Evolutionary conservation across 768 basidiomycete species (phyloP), one percentile per base, ranked within the genome.

Genomic region (Botryobasidium botryosum): DNA sequence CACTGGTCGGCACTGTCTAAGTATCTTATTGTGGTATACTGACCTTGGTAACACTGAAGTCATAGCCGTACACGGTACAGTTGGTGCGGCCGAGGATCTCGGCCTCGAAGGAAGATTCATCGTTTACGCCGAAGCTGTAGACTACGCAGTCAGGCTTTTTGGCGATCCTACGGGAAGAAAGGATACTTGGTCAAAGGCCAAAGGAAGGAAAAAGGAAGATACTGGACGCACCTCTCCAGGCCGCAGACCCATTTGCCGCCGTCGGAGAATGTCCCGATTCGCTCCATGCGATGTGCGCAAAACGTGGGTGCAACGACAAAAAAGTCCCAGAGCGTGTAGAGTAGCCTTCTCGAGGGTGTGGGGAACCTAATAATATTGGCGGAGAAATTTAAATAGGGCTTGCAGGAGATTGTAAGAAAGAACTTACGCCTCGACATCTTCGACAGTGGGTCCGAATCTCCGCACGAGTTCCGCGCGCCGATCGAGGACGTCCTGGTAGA

Each of bases 251-350:
- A 50, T 25, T 50, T 47, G 31, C 50, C 50, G 2, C 50, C 50
- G 27, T 50, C 50, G 4, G 46, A 45, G 24, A 50, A 28, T 13
- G 45, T 40, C 8, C 50, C 50, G 2, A 50, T 37, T 27, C 50
- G 40, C 25, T 31, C 23, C 26, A 44, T 32, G 32, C 47, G 33
- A 10, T 28, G 35, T 2, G 50, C 46, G 43, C 50, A 50, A n/a
- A n/a, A n/a, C n/a, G n/a, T n/a, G n/a, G n/a, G n/a, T n/a, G n/a
- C n/a, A n/a, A n/a, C n/a, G n/a, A n/a, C n/a, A n/a, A 46, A 44
- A 45, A 51, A 53, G 45, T 53, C 52, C 46, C 50, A 51, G 10
- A 48, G 27, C 20, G 49, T 50, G 29, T 36, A 45, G 8, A 45
- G n/a, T 7, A n/a, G n/a, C n/a, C n/a, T n/a, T n/a, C n/a, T n/a